phyloP scores from a whole-genome alignment of 2,329 filamentous ascomycete genomes.

The Xylaria sp. region DNA sequence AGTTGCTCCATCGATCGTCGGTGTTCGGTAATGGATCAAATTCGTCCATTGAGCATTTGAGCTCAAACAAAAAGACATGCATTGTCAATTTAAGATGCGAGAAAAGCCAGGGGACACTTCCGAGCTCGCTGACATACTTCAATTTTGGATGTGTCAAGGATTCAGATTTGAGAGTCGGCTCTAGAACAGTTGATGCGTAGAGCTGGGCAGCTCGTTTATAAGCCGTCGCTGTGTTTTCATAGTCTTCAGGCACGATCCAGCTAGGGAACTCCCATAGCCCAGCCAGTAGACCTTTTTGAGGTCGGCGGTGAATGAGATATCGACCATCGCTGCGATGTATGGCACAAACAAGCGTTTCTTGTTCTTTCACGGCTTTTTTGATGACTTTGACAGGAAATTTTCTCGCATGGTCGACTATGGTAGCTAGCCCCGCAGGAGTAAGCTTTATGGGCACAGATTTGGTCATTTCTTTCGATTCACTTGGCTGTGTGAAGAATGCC shows the following conservation, averaged over 20 bases:
- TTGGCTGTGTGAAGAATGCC: slow-evolving; percentile 43
- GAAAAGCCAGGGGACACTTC: slow-evolving; percentile 66
- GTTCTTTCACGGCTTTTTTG: slow-evolving; percentile 63
- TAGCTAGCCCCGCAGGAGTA: slow-evolving; percentile 46
- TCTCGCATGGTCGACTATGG: slow-evolving; percentile 57
- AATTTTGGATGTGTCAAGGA: slow-evolving; percentile 28
- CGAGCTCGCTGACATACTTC: slow-evolving; percentile 56
- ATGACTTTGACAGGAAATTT: slow-evolving; percentile 62
- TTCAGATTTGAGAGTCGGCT: slow-evolving; percentile 21
- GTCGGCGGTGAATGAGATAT: slow-evolving; percentile 62
- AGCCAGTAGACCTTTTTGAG: slow-evolving; percentile 64
- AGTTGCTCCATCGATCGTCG: slow-evolving; percentile 51
- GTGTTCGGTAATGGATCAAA: slow-evolving; percentile 14
- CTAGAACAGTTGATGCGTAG: slow-evolving; percentile 49
- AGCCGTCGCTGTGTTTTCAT: slow-evolving; percentile 44
- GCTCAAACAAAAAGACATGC: slow-evolving; percentile 64
- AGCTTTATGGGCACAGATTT: slow-evolving; percentile 26
- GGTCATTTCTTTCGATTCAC: slow-evolving; percentile 23
- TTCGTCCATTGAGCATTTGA: slow-evolving; percentile 41
- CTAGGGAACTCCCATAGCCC: slow-evolving; percentile 68
- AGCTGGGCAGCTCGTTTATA: slow-evolving; percentile 52
- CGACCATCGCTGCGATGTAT: slow-evolving; percentile 56
- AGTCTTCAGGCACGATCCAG: slow-evolving; percentile 48
- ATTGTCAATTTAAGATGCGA: slow-evolving; percentile 67
- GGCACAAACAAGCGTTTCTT: slow-evolving; percentile 65